These are phyloP conservation scores for Vicia villosa DNA, from an alignment of 306 rosid genomes.

Conservation along the genomic window DNA sequence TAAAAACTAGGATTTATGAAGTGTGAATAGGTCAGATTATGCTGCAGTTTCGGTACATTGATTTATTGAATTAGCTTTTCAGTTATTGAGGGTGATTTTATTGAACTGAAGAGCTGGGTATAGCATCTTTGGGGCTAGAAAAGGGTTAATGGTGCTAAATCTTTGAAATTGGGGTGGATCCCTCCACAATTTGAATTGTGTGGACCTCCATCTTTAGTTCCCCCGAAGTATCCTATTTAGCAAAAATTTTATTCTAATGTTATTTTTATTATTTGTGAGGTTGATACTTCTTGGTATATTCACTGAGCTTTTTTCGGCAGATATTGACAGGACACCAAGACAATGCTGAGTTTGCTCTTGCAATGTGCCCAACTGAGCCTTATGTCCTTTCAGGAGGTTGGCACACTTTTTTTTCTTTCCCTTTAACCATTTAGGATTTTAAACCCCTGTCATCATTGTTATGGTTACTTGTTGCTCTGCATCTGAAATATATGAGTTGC, in stretches of 20 bases:
- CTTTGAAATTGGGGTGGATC: constrained; percentile 14
- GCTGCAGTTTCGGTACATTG: background rate
- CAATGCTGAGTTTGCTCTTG: constrained; percentile 99
- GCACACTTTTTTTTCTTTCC: background rate
- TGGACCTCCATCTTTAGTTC: background rate
- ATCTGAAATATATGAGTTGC: constrained; percentile 25
- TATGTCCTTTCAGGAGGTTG: constrained; percentile 97
- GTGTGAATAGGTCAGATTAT: constrained; percentile 9
- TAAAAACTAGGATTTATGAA: constrained; percentile 5
- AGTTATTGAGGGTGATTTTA: background rate
- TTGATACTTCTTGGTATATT: constrained; percentile 15
- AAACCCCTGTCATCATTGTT: constrained; percentile 9
- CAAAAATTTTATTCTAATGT: background rate
- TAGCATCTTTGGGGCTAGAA: no score
- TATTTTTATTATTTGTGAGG: constrained; percentile 4
- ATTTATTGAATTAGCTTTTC: background rate
- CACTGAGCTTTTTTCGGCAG: constrained; percentile 45
- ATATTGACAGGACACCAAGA: constrained; percentile 97
- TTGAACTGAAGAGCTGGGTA: constrained; percentile 15
- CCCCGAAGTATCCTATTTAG: background rate
- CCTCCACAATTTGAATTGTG: constrained; percentile 11
- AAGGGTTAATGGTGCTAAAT: background rate
- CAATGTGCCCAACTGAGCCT: constrained; percentile 99
- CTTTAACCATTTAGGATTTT: background rate
- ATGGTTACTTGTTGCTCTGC: background rate